Percentiles rank a stretch among this genome's conserved stretches.
phyloP scores from a whole-genome alignment of 352 stramenopile species.

The Pythium sp. region DNA sequence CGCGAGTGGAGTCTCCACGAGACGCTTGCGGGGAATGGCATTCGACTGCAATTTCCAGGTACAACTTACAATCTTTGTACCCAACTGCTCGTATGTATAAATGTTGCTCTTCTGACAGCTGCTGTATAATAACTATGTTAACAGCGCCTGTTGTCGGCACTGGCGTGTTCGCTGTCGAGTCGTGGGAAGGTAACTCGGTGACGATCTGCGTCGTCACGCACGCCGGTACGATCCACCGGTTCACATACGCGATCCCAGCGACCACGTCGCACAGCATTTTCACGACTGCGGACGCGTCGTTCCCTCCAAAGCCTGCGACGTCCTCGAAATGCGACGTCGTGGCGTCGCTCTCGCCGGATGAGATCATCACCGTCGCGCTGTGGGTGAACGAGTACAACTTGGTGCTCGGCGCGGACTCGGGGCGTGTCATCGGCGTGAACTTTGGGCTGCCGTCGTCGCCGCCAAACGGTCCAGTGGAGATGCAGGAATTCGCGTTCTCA shows the following conservation, averaged over 20 bases:
- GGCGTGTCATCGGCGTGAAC: slow-evolving; percentile 65
- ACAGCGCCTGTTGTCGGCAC: slow-evolving; percentile 49
- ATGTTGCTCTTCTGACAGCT: background rate
- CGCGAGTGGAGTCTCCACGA: slow-evolving; percentile 73
- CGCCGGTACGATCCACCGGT: slow-evolving; percentile 65
- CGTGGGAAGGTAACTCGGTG: slow-evolving; percentile 53
- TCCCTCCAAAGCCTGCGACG: slow-evolving; percentile 41
- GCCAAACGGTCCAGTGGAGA: slow-evolving; percentile 17
- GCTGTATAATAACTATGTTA: background rate
- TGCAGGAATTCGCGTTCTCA: slow-evolving; percentile 70
- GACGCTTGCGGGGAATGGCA: slow-evolving; percentile 49
- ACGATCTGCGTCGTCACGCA: slow-evolving; percentile 65
- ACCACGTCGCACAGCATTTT: slow-evolving; percentile 51
- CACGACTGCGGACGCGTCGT: slow-evolving; percentile 36
- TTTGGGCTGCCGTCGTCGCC: slow-evolving; percentile 49
- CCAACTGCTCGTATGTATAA: background rate
- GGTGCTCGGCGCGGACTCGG: slow-evolving; percentile 56
- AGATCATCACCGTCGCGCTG: slow-evolving; percentile 59
- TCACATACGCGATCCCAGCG: slow-evolving; percentile 46
- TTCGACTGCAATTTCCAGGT: slow-evolving; percentile 57
- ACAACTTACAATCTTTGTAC: background rate
- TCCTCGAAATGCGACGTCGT: slow-evolving; percentile 41
- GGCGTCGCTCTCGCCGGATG: slow-evolving; percentile 39
- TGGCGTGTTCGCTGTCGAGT: slow-evolving; percentile 59
- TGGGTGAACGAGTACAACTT: slow-evolving; percentile 83